Base-by-base conservation (phyloP, 805 yeast genomes). In the Lipomyces lipofer region DNA sequence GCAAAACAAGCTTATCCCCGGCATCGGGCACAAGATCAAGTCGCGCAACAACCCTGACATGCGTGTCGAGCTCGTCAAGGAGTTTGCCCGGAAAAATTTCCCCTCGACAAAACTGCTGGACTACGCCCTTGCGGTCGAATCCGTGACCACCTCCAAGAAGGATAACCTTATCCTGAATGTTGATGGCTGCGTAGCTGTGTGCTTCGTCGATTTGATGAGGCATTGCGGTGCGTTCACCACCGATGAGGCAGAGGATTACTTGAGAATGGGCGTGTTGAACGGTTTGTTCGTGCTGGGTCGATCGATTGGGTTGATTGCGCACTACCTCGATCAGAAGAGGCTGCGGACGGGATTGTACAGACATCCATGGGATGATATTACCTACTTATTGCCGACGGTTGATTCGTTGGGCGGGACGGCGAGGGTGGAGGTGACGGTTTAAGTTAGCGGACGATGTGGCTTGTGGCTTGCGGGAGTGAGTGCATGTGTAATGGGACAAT, bases 321-420 rank as follows among this genome's bases (percentile, higher is more conserved):
- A 74, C 63, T 75, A 74, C 54, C 69, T 74, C 42, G 78, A 74
- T 59, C 78, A 74, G 68, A 74, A 74, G 75, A 68, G 78, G 46
- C 69, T 74, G 63, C 71, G 73, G 67, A 74, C 78, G 43, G 78
- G 78, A 27, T 67, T 74, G 27, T 74, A 74, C 70, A 68, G 78
- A 48, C 78, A 74, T 61, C 78, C 78, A 13, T 75, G 78, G 78
- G 78, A 74, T 57, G 78, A 74, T 56, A 74, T 74, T 62, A 75
- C 78, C 52, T 74, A 74, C 43, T 28, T 57, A 47, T 49, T 57
- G 13, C 61, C 61, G 8, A 47, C 52, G 5, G 46, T 43, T 22
- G 55, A 55, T 15, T 47, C 55, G 38, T 28, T 55, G 44, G 56
- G 59, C 29, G 54, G 55, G 27, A 32, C 25, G 35, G 36, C 39